Evolutionary conservation across 768 basidiomycete genomes (phyloP).

Genomic region (Macrolepiota fuliginosa): DNA sequence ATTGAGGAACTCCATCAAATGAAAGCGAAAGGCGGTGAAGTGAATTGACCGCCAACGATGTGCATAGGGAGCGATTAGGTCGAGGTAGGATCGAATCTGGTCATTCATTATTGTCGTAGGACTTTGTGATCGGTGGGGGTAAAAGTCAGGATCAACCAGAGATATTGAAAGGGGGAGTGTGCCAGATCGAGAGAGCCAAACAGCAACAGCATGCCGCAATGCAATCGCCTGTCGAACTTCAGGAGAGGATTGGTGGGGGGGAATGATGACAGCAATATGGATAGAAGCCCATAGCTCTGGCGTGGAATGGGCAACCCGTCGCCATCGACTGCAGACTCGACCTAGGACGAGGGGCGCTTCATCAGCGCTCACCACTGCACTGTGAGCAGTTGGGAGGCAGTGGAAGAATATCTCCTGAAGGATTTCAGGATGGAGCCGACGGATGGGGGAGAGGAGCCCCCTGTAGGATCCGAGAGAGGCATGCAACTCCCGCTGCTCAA

Average conservation of each 20-base stretch:
- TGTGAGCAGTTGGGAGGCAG: not conserved
- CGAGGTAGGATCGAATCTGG: not conserved
- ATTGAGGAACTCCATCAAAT: not conserved
- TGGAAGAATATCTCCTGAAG: not conserved
- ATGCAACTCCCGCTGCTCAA: not conserved
- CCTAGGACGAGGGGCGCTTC: not conserved
- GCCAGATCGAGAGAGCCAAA: not conserved
- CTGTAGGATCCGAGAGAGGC: not conserved
- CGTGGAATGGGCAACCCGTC: not conserved
- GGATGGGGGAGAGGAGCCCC: not conserved
- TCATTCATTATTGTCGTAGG: too few species aligned
- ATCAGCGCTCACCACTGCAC: not conserved
- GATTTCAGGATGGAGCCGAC: not conserved
- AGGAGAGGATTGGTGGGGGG: not conserved
- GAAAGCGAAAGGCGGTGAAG: not conserved
- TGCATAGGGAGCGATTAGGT: not conserved
- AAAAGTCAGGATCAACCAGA: not conserved
- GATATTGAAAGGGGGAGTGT: not conserved
- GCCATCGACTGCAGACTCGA: not conserved
- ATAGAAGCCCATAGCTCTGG: not conserved
- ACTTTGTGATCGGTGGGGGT: not conserved
- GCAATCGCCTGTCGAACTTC: not conserved
- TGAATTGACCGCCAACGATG: not conserved
- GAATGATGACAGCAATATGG: not conserved
- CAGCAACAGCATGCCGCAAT: not conserved